Evolutionary conservation across 805 yeast genomes (phyloP), one percentile per base, ranked within the genome.

Genomic region (Groenewaldozyma tartarivorans): DNA sequence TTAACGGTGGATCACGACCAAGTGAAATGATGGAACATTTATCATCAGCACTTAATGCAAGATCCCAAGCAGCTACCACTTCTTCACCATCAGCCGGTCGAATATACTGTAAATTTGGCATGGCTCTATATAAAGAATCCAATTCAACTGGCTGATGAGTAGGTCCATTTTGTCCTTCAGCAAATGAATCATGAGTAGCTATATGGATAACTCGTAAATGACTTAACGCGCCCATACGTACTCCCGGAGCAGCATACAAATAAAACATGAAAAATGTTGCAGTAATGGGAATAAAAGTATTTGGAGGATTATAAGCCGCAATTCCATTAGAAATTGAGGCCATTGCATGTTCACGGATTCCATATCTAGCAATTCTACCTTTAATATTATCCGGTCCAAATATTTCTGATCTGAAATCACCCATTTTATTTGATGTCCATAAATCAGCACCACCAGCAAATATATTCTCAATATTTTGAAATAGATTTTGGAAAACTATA

Each of bases 291-390:
- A 79, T 82, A 74, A 72, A 78, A 71, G 84, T 85, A 50, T 79
- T 79, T n/a, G n/a, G n/a, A n/a, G n/a, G n/a, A n/a, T n/a, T n/a
- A 59, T 69, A 90, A 42, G 96, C 96, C 45, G 92, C 74, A 55
- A 90, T 82, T 80, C 98, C 98, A 69, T 90, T 90, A 78, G 88
- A 75, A 64, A 88, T 82, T 51, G 96, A 96, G 70, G 95, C 96
- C 96, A 90, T 87, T 66, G 85, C 96, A 69, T 90, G 97, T 74
- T 90, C 98, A 70, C 98, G 82, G 51, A 90, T 95, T 79, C 98
- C 98, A 65, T 81, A 90, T 71, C 96, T 81, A 67, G 90, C 73
- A 72, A 90, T 90, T 63, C 95, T 80, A 62, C 98, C 98, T 43
- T 77, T 49, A 73, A 81, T 88, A 59, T 77, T 77, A 66, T 97